Conservation (phyloP, 106 monocot species). For the Amphibolis antarctica region DNA sequence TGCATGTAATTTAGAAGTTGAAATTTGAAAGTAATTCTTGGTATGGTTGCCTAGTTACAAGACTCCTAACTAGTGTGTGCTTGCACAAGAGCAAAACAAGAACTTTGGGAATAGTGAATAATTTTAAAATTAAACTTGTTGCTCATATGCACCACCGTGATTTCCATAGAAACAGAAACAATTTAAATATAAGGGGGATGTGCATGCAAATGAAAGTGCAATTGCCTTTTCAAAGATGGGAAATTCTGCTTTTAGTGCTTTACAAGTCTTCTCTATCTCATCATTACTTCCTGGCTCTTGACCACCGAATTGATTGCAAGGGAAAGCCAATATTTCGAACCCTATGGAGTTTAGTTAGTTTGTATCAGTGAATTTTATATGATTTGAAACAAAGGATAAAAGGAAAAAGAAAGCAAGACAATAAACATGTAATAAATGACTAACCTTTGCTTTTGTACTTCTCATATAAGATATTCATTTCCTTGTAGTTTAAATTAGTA, state of each 20-base stretch:
- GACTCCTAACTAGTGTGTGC: too few species aligned
- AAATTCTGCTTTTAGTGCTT: slow-evolving; percentile 54
- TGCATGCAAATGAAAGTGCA: neutral
- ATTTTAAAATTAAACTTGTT: too few species aligned
- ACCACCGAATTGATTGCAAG: slow-evolving; percentile 70
- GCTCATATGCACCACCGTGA: too few species aligned
- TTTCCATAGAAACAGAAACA: too few species aligned
- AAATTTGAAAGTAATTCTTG: too few species aligned
- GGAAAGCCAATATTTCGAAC: slow-evolving; percentile 71
- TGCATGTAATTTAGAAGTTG: too few species aligned
- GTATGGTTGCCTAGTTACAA: too few species aligned
- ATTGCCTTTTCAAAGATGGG: slow-evolving; percentile 72
- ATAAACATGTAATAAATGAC: neutral
- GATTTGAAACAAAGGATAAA: neutral
- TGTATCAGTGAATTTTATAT: neutral
- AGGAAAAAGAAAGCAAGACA: neutral
- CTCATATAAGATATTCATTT: slow-evolving; percentile 50
- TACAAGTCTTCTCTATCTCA: slow-evolving; percentile 50
- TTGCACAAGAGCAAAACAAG: too few species aligned
- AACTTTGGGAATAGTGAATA: too few species aligned
- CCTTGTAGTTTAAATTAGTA: slow-evolving; percentile 57
- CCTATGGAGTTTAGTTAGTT: slow-evolving; percentile 15
- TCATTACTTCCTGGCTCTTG: slow-evolving; percentile 68
- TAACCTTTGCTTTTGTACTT: slow-evolving; percentile 35
- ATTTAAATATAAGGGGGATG: too few species aligned